Base-by-base conservation (phyloP, 495 filamentous ascomycete species). In the Neurospora terricola region DNA sequence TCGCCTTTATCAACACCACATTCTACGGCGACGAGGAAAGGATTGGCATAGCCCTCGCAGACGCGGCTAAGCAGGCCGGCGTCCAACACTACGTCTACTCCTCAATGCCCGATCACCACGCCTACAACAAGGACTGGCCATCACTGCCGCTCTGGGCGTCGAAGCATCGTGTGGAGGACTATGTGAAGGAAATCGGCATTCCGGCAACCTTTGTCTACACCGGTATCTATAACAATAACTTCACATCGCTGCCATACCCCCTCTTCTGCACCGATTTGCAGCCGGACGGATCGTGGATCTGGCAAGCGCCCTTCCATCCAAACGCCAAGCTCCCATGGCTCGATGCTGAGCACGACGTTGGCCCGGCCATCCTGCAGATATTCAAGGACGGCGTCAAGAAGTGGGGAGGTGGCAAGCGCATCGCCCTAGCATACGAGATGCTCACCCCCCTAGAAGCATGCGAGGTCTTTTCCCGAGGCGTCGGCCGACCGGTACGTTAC, bases 151-250 rank as follows among this genome's bases (percentile, higher is more conserved):
- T 97, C 71, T 99, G 96, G 96, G 90, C 92, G 5, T 88, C 91
- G 73, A 99, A 99, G 82, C 92, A 93, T 79, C 90, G 92, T 21
- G 90, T 97, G 43, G 96, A 98, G 83, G 91, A 94, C 71, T 97
- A 97, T 79, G 87, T 97, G 66, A 91, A 92, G 37, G 89, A 93
- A 79, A 87, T 96, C 66, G 92, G 89, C 3, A 83, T 98, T 9
- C 93, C 94, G 0, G 88, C 94, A 2, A 98, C 95, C 9, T 98
- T 97, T 75, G 90, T 98, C 74, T 98, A 98, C 80, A 92, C 94
- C 38, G 96, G 96, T 48, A 97, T 97, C 76, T 99, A 98, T 85
- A 97, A 98, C 83, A 98, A 99, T 82, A 99, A 99, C 81, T 99
- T 99, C 83, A 98, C 94, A 11, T 94, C 91, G 73, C 86, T 98